These are phyloP conservation scores for Lachnellula suecica DNA, from an alignment of 2,329 filamentous ascomycete species.

Conservation along the genomic window DNA sequence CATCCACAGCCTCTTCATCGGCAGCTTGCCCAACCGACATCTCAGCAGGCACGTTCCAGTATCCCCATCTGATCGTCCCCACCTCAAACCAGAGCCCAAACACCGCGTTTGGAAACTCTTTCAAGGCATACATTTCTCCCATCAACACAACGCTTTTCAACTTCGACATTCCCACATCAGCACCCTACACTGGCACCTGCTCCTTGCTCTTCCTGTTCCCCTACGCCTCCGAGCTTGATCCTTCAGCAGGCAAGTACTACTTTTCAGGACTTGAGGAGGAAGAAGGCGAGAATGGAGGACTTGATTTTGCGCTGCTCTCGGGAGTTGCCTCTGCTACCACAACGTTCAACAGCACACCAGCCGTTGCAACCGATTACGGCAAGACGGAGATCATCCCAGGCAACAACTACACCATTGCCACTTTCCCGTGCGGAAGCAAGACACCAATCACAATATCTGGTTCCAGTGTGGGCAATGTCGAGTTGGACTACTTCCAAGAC, in stretches of 20 bases:
- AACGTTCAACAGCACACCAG: conserved; percentile 22
- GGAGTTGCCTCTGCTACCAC: conserved; percentile 16
- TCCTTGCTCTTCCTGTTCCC: conserved; percentile 33
- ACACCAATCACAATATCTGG: conserved; percentile 16
- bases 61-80: conserved; percentile 29
- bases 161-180: conserved; percentile 26
- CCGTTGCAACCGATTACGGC: conserved; percentile 23
- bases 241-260: conserved; percentile 18
- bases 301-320: conserved; percentile 26
- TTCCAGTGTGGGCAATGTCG: conserved; percentile 22
- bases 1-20: neutral
- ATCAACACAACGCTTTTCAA: conserved; percentile 30
- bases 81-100: conserved; percentile 22
- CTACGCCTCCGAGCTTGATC: conserved; percentile 20
- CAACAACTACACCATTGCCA: conserved; percentile 28
- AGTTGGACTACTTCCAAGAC: conserved; percentile 30
- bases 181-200: conserved; percentile 25
- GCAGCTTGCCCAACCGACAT: conserved; percentile 25
- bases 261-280: conserved; percentile 30
- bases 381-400: conserved; percentile 30
- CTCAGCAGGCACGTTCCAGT: conserved; percentile 19
- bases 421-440: conserved; percentile 24
- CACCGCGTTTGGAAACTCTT: conserved; percentile 19
- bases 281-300: conserved; percentile 22
- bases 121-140: conserved; percentile 24